Conservation (phyloP, 192 early-diverging fungal species). For the Entomortierella parvispora region DNA sequence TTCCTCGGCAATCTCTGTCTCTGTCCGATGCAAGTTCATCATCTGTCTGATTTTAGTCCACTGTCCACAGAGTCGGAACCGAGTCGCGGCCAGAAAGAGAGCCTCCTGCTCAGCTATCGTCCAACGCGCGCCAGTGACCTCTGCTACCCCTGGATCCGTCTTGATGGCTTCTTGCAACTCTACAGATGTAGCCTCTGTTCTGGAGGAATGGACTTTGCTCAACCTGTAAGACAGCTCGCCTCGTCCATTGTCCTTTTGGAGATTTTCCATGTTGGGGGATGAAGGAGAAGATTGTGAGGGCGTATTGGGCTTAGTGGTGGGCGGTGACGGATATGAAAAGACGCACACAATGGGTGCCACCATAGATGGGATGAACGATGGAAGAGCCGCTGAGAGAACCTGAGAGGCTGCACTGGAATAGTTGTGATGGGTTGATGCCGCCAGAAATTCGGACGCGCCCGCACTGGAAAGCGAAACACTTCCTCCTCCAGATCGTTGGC, state of each 20-base stretch:
- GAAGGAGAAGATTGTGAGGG: slow-evolving; percentile 11
- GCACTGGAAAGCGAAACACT: slow-evolving; percentile 32
- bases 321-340: slow-evolving; percentile 33
- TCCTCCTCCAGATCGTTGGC: neutral
- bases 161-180: neutral
- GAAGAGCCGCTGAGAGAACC: slow-evolving; percentile 29
- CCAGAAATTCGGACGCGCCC: slow-evolving; percentile 36
- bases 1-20: slow-evolving; percentile 35
- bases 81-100: slow-evolving; percentile 20
- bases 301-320: slow-evolving; percentile 17
- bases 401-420: slow-evolving; percentile 29
- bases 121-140: slow-evolving; percentile 11
- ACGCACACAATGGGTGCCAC: slow-evolving; percentile 51
- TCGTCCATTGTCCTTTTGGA: neutral
- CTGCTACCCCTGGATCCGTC: slow-evolving; percentile 7
- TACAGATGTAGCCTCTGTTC: neutral
- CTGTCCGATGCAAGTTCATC: slow-evolving; percentile 32
- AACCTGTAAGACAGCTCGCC: no score
- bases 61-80: slow-evolving; percentile 25
- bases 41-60: slow-evolving; percentile 40
- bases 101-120: slow-evolving; percentile 36
- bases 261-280: neutral
- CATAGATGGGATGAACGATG: slow-evolving; percentile 48
- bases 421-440: slow-evolving; percentile 44
- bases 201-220: neutral